A percentile compares a stretch with the other conserved stretches of the same genome.
These are phyloP conservation scores for Ceratocystis variospora DNA, from an alignment of 2,329 filamentous ascomycete species.

Conservation along the genomic window DNA sequence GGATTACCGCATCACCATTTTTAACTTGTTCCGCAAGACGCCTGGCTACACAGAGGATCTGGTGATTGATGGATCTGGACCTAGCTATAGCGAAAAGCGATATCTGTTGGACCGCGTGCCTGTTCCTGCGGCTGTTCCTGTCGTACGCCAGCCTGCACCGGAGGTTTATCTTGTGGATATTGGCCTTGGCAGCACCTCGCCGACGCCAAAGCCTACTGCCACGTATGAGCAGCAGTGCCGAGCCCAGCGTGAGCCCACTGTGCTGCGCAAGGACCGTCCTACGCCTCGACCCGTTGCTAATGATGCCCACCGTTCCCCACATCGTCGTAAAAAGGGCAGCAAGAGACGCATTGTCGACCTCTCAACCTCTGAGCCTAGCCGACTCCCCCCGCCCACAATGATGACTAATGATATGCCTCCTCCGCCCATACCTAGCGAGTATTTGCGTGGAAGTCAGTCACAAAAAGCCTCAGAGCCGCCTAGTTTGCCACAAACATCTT, in stretches of 20 bases:
- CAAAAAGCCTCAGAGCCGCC: slow-evolving; percentile 7
- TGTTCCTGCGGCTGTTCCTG: slow-evolving; percentile 60
- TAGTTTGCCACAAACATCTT: neutral
- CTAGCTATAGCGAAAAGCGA: slow-evolving; percentile 73
- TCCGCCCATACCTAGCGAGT: slow-evolving; percentile 13
- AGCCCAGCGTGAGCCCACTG: slow-evolving; percentile 12
- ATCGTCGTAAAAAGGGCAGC: slow-evolving; percentile 37
- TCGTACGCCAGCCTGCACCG: slow-evolving; percentile 55
- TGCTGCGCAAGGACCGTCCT: slow-evolving; percentile 47
- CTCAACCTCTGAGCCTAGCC: slow-evolving; percentile 36
- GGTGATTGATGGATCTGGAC: slow-evolving; percentile 69
- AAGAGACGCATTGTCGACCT: slow-evolving; percentile 53
- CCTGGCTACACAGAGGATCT: slow-evolving; percentile 87
- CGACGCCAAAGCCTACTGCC: slow-evolving; percentile 44
- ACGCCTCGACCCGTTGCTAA: slow-evolving; percentile 39
- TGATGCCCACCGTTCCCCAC: slow-evolving; percentile 44
- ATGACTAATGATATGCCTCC: slow-evolving; percentile 15
- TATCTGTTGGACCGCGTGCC: slow-evolving; percentile 70
- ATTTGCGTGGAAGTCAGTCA: neutral
- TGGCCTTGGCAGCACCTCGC: slow-evolving; percentile 16
- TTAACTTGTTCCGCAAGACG: slow-evolving; percentile 86
- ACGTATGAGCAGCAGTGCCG: slow-evolving; percentile 31
- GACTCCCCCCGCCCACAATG: slow-evolving; percentile 13
- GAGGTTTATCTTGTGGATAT: slow-evolving; percentile 51
- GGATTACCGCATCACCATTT: slow-evolving; percentile 76